Base-by-base conservation (phyloP, 2,329 filamentous ascomycete genomes). In the Aspergillus viridinutans region DNA sequence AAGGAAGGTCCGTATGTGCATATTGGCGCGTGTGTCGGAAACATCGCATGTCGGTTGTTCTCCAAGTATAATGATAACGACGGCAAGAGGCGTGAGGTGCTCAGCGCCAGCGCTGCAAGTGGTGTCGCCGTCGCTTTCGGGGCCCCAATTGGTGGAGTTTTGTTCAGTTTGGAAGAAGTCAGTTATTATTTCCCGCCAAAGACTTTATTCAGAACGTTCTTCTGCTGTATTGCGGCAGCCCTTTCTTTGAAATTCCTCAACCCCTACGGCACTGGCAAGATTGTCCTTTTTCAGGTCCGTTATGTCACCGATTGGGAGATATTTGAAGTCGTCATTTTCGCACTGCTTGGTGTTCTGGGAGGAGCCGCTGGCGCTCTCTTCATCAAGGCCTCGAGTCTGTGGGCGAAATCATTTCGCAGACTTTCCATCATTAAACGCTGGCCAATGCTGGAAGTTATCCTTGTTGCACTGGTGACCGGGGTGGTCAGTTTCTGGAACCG, bases 1-100 rank as follows among this genome's bases (percentile, higher is more conserved):
- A 99, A 99, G 72, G 94, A 97, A 74, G 87, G 93, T 0, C 94
- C 94, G 0, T 97, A 93, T 67, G 94, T 99, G n/a, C 94, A 99
- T 72, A 96, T 97, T 68, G 92, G 92, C 0, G 90, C 93, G 1
- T 96, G 93, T 65, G 88, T 97, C 23, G 94, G 94, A 57, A 99
- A 99, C 67, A 96, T 99, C 70, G 86, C 89, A 32, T 97, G 93
- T 68, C 90, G 94, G 69, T 73, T 97, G n/a, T 97, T 97, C 66
- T 78, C 85, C 59, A 99, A 99, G 71, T 99, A 97, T 73, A 91
- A 94, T 66, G 82, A 85, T 61, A 99, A 99, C 67, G 94, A 99
- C 69, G 94, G 86, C 53, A 99, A 99, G 74, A 83, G 94, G 61
- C 87, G 94, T 72, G 93, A 97, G 72, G 89, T 96, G 0, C 80